Evolutionary conservation across 2,329 filamentous ascomycete genomes (phyloP).

Genomic region (Aspergillus phoenicis): DNA sequence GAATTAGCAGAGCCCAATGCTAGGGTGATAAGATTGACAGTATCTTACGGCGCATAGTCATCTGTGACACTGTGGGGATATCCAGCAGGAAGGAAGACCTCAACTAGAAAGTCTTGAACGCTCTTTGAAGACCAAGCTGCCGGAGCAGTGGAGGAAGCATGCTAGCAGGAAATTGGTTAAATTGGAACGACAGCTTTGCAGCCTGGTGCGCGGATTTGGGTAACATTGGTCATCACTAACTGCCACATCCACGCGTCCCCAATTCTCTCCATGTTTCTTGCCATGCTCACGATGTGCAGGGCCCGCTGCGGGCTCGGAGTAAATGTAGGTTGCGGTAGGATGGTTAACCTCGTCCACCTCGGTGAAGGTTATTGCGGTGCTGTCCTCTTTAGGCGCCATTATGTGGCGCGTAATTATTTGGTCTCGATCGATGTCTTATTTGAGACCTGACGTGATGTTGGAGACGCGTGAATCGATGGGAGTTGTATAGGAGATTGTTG

Average conservation of each 20-base stretch:
- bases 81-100: constrained; percentile 83
- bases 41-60: constrained; percentile 73
- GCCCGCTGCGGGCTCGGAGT: constrained; percentile 33
- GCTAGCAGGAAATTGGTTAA: constrained; percentile 11
- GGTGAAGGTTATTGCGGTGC: constrained; percentile 29
- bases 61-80: constrained; percentile 82
- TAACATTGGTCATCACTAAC: constrained; percentile 25
- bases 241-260: constrained; percentile 49
- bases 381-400: constrained; percentile 19
- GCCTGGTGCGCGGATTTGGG: neutral
- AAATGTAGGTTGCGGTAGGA: constrained; percentile 53
- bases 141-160: constrained; percentile 20
- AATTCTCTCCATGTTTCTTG: constrained; percentile 17
- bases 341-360: constrained; percentile 55
- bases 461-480: neutral
- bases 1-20: constrained; percentile 15
- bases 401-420: neutral
- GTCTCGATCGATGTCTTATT: no score
- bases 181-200: neutral
- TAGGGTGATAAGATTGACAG: neutral
- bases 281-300: neutral
- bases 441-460: no score
- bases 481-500: neutral
- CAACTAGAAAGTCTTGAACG: constrained; percentile 52
- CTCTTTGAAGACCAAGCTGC: constrained; percentile 29